These are phyloP conservation scores for Mycena maculata DNA, from an alignment of 768 basidiomycete genomes.

Conservation along the genomic window DNA sequence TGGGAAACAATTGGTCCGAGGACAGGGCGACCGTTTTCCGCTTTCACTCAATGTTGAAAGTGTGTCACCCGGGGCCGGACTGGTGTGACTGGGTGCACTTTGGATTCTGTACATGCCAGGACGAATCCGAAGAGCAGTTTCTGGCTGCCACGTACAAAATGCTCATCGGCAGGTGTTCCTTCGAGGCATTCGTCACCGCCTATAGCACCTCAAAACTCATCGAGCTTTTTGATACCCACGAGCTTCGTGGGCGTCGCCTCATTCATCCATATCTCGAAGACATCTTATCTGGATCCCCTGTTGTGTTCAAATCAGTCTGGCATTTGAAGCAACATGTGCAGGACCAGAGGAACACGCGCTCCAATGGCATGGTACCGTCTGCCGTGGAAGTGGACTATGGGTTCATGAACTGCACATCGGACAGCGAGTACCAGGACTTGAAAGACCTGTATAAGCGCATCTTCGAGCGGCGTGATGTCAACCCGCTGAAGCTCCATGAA, in stretches of 20 bases:
- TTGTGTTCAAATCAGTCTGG: constrained; percentile 48
- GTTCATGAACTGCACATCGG: constrained; percentile 47
- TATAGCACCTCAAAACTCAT: constrained; percentile 39
- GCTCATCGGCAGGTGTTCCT: constrained; percentile 45
- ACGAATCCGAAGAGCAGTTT: constrained; percentile 24
- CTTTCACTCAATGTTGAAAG: constrained; percentile 2
- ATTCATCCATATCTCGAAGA: constrained; percentile 39
- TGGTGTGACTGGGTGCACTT: constrained; percentile 30
- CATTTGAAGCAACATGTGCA: constrained; percentile 46
- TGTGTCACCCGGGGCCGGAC: constrained; percentile 20
- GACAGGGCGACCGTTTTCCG: constrained; percentile 3
- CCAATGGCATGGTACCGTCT: constrained; percentile 18
- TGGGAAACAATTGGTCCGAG: constrained; percentile 5
- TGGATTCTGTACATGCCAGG: constrained; percentile 35
- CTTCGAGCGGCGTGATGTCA: constrained; percentile 39
- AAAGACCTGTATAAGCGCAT: constrained; percentile 46
- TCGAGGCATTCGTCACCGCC: constrained; percentile 49
- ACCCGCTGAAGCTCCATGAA: constrained; percentile 50
- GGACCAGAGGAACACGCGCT: constrained; percentile 14
- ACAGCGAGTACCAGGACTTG: constrained; percentile 41
- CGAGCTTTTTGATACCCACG: constrained; percentile 42
- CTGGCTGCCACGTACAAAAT: constrained; percentile 33
- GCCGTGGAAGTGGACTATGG: constrained; percentile 48
- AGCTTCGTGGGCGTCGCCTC: constrained; percentile 10
- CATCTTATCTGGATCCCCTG: constrained; percentile 37